These are phyloP conservation scores for Jackrogersella minutella DNA, from an alignment of 495 filamentous ascomycete species.

Conservation along the genomic window DNA sequence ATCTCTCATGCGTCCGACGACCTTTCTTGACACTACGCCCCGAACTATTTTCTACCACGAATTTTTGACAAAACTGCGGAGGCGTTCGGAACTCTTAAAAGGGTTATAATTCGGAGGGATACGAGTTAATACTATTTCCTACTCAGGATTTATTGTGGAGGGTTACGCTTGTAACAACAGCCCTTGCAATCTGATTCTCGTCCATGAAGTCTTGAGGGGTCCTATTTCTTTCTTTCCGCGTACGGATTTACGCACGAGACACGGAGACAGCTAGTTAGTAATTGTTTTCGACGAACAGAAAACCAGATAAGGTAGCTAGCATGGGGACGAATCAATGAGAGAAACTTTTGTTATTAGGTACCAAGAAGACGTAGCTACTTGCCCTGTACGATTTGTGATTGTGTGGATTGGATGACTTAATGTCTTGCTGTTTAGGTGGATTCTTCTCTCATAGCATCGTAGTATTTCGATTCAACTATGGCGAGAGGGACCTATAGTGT, in stretches of 20 bases:
- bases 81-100: slow-evolving; percentile 2
- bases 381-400: slow-evolving; percentile 6
- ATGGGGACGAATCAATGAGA: not conserved
- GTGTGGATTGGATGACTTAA: not conserved
- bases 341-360: slow-evolving; percentile 25
- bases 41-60: slow-evolving; percentile 2
- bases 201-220: slow-evolving; percentile 3
- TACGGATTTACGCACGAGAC: slow-evolving; percentile 7
- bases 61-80: slow-evolving; percentile 11
- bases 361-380: not conserved
- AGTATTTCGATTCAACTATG: not conserved
- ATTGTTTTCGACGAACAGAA: not conserved
- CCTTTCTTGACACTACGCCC: not conserved
- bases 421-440: not conserved
- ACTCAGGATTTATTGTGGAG: slow-evolving; percentile 12
- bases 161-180: not conserved
- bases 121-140: slow-evolving; percentile 3
- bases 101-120: not conserved
- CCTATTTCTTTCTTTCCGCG: slow-evolving; percentile 19
- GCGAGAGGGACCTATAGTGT: not conserved
- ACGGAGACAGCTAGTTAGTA: not conserved
- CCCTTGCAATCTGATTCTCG: slow-evolving; percentile 14
- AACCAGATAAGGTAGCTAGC: slow-evolving; percentile 17
- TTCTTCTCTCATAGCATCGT: not conserved
- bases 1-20: not conserved